A percentile compares a stretch with the other conserved stretches of the same genome.
Conservation (phyloP, 306 rosid genomes). For the Lathyrus tuberosus region DNA sequence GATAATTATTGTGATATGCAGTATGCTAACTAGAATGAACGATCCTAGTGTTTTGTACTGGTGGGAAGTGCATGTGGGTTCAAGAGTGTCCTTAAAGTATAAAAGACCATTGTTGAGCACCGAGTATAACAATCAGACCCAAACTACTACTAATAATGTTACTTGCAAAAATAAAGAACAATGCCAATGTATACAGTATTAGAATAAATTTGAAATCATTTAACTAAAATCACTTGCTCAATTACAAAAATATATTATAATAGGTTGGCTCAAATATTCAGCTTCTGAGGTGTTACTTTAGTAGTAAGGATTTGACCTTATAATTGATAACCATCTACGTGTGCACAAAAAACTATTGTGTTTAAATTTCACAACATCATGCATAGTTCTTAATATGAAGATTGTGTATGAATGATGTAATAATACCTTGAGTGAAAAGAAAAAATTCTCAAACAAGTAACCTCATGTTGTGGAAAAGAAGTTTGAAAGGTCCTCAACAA, state of each 20-base stretch:
- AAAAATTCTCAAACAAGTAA: too few species aligned
- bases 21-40: constrained; percentile 42
- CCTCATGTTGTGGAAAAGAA: too few species aligned
- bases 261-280: not conserved
- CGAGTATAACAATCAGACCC: constrained; percentile 10
- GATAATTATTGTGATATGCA: constrained; percentile 35
- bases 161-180: constrained; percentile 4
- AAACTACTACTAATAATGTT: not conserved
- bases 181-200: not conserved
- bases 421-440: too few species aligned
- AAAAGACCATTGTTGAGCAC: constrained; percentile 24
- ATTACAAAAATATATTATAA: constrained; percentile 6
- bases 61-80: constrained; percentile 37
- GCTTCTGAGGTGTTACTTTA: too few species aligned
- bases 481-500: too few species aligned
- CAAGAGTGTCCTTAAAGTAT: constrained; percentile 38
- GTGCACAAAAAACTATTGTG: too few species aligned
- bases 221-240: constrained; percentile 16
- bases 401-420: too few species aligned
- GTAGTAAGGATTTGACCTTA: too few species aligned
- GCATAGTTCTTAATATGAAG: too few species aligned
- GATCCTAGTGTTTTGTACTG: constrained; percentile 31
- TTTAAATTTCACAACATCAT: too few species aligned
- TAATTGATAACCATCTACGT: too few species aligned
- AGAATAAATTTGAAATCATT: constrained; percentile 28